Conservation (phyloP, 1,284 basidiomycete genomes). For the Microstroma glucosiphilum region DNA sequence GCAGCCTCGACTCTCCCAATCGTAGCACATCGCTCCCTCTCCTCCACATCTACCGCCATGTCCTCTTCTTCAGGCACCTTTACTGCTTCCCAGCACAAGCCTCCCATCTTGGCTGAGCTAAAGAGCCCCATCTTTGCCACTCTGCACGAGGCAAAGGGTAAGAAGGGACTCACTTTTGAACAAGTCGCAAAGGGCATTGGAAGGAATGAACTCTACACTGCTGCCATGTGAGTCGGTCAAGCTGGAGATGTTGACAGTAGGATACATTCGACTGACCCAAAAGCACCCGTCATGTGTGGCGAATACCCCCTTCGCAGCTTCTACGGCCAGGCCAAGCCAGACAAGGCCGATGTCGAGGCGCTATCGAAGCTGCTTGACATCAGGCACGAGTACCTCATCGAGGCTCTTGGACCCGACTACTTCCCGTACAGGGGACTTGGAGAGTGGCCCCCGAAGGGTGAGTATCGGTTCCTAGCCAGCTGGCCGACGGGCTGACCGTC, state of each 20-base stretch:
- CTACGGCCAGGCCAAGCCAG: conserved; percentile 46
- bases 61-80: background rate
- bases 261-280: background rate
- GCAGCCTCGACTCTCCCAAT: no score
- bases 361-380: conserved; percentile 27
- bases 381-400: conserved; percentile 18
- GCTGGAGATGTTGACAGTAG: background rate
- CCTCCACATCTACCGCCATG: no score
- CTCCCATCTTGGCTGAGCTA: conserved; percentile 22
- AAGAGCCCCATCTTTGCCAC: conserved; percentile 24
- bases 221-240: conserved; percentile 18
- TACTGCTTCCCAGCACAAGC: background rate
- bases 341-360: conserved; percentile 22
- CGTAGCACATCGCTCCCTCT: no score
- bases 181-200: conserved; percentile 29
- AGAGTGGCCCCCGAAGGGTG: no score
- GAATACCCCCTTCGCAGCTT: conserved; percentile 16
- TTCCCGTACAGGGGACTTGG: conserved; percentile 29
- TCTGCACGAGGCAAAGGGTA: conserved; percentile 33
- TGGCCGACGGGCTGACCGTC: no score
- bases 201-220: conserved; percentile 37
- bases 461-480: no score
- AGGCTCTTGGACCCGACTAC: conserved; percentile 28
- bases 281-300: background rate
- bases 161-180: conserved; percentile 30